Evolutionary conservation across 176 grass and related monocot species (phyloP), one percentile per base, ranked within the genome.

Genomic region (Zoysia pacifica): DNA sequence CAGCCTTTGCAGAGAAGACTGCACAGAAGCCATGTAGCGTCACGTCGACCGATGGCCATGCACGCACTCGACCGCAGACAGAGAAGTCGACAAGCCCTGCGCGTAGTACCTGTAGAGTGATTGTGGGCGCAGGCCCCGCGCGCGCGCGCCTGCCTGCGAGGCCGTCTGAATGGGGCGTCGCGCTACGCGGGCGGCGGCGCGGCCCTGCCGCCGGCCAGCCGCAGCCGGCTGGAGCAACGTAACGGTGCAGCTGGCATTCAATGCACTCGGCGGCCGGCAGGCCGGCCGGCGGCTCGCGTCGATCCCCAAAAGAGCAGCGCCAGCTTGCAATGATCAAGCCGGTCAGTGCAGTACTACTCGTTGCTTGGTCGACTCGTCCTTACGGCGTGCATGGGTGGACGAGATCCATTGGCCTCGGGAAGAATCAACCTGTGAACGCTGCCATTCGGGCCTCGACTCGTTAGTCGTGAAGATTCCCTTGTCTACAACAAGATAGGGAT

Each of bases 21-120:
- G 59, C 6, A 48, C 36, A 64, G 28, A 28, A 28, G 28, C 28
- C 19, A 60, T n/a, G 72, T 83, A 68, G 64, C 43, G 66, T 76
- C 64, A 49, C 16, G 64, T 84, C 48, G 28, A 28, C 28, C 28
- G 70, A 35, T 76, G 35, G 16, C 11, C 81, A 70, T 62, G 53
- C 78, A 69, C 39, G 74, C 75, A 36, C 28, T 2, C 28, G 28
- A 28, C 28, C 28, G 64, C 72, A 75, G 28, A 28, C 28, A 28
- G 11, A 43, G 45, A 54, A 40, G 28, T 28, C 28, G 37, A 84
- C 56, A 62, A 37, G 6, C 45, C 44, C 65, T 76, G 63, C 44
- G 45, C 46, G 55, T 68, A 48, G 63, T 60, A 59, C 72, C 81
- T 68, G 62, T 83, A 68, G 81, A 74, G 47, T 75, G 62, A 75